A percentile compares a stretch with the other conserved stretches of the same genome.
These are phyloP conservation scores for Oryza glumipatula DNA, from an alignment of 176 grass and related monocot species.

Conservation along the genomic window DNA sequence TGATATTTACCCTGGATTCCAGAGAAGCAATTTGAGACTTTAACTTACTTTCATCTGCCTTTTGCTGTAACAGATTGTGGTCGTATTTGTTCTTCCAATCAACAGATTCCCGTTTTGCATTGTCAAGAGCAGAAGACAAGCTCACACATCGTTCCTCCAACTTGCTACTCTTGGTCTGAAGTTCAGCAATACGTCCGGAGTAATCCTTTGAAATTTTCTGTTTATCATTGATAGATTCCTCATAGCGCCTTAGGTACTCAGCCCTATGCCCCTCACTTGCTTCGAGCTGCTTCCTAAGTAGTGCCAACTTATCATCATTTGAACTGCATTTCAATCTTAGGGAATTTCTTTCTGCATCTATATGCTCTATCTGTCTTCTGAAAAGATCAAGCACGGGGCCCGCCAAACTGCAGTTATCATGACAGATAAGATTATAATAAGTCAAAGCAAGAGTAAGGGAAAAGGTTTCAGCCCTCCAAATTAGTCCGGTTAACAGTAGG, in stretches of 20 bases:
- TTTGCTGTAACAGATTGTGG: conserved; percentile 56
- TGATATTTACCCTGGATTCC: conserved; percentile 78
- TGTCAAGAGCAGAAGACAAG: conserved; percentile 67
- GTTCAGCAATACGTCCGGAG: conserved; percentile 60
- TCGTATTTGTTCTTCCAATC: conserved; percentile 89
- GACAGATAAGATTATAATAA: too few species aligned
- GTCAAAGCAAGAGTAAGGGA: too few species aligned
- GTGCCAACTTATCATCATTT: conserved; percentile 78
- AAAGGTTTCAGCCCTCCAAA: neutral
- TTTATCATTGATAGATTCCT: conserved; percentile 91
- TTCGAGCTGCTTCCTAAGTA: conserved; percentile 85
- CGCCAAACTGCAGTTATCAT: conserved; percentile 61
- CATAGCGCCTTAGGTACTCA: conserved; percentile 88
- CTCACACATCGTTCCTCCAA: conserved; percentile 77
- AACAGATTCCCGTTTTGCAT: conserved; percentile 68
- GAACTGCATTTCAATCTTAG: conserved; percentile 86
- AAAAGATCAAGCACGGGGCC: conserved; percentile 84
- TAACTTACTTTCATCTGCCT: conserved; percentile 83
- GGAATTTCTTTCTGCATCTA: conserved; percentile 76
- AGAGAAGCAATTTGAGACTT: conserved; percentile 76
- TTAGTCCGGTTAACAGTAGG: neutral
- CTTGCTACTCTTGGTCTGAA: conserved; percentile 88
- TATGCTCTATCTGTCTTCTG: conserved; percentile 75
- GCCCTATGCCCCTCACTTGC: conserved; percentile 78
- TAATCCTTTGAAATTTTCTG: conserved; percentile 95